These are phyloP conservation scores for Epichloe glyceriae DNA, from an alignment of 2,329 filamentous ascomycete species.

Conservation along the genomic window DNA sequence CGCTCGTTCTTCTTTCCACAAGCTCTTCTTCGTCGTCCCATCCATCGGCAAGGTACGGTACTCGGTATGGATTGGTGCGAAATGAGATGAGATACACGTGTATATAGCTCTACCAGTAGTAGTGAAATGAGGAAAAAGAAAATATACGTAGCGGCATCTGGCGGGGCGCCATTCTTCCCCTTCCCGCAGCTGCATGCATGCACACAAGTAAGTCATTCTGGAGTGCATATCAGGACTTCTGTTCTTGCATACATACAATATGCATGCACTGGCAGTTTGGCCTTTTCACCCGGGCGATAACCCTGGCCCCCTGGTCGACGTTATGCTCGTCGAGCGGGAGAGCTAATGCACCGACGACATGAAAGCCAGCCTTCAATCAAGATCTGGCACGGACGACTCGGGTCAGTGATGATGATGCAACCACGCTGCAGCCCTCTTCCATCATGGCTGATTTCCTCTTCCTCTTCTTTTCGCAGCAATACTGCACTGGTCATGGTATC, in stretches of 20 bases:
- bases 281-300: background rate
- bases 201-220: background rate
- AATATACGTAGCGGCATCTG: background rate
- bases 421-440: too few relatives aligned
- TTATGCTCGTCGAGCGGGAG: slow-evolving; percentile 9
- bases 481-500: background rate
- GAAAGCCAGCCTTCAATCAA: background rate
- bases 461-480: too few relatives aligned
- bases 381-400: background rate
- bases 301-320: background rate
- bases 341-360: slow-evolving; percentile 10
- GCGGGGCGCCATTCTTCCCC: background rate
- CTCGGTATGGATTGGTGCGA: background rate
- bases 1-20: background rate
- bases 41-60: background rate
- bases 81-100: too few relatives aligned
- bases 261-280: background rate
- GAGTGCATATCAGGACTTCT: background rate
- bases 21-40: background rate
- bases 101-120: too few relatives aligned
- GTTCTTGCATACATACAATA: background rate
- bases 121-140: background rate
- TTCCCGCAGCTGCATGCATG: background rate
- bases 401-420: background rate
- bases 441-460: background rate